Evolutionary conservation across 768 basidiomycete species (phyloP), one percentile per base, ranked within the genome.

Genomic region (Crassisporium funariophilum): DNA sequence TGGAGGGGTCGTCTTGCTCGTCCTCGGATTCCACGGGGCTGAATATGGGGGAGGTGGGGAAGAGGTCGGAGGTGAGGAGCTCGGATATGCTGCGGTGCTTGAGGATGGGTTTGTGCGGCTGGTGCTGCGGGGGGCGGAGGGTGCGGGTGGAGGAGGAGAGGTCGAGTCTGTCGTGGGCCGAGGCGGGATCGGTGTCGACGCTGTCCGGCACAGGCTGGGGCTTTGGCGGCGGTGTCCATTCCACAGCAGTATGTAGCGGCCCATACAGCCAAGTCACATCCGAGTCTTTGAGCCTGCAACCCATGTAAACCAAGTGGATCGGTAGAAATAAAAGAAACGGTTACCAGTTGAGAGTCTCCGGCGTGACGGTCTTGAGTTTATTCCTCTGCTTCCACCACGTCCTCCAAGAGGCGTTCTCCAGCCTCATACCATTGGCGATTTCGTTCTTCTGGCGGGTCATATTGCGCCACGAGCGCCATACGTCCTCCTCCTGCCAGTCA

Each of bases 301-400:
- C n/a, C n/a, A n/a, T 72, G 3, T 38, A 35, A 33, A 34, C 33
- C 24, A 34, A 37, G 47, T 34, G 27, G 43, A 46, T n/a, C n/a
- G n/a, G n/a, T n/a, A 49, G 50, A 37, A 53, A 24, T 53, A 47
- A 44, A 33, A 27, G 37, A 40, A 15, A 40, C 35, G 68, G 88
- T 60, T 61, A 98, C 95, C 95, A 99, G 67, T 99, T 99, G 58
- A 99, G 82, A 3, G 95, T 97, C 74, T 99, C 97, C 47, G 95
- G 95, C 19, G 86, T 88, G 64, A 99, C 78, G 0, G 95, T 99
- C 73, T 87, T 91, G 51, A 99, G 80, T 55, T 94, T 90, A 59
- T 97, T 97, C 52, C 95, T 77, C 79, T 98, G 95, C 71, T 98
- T 98, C 86, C 95, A 98, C 95, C 95, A 99, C 1, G 95, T 98